These are phyloP conservation scores for Phytophthora hybrid DNA, from an alignment of 352 stramenopile species.

Conservation along the genomic window DNA sequence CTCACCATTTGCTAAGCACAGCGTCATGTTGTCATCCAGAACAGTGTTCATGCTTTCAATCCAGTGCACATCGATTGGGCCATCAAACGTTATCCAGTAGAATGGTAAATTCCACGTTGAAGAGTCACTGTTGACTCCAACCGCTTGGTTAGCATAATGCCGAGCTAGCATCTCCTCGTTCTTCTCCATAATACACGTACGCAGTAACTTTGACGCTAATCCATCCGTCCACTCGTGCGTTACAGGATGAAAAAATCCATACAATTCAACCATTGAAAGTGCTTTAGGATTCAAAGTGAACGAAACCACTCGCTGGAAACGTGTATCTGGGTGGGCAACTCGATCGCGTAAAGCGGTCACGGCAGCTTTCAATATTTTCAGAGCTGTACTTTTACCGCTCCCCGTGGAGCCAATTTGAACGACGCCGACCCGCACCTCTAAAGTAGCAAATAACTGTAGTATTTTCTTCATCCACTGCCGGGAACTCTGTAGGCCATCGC, in stretches of 20 bases:
- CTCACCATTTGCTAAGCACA: conserved; percentile 91
- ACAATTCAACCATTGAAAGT: conserved; percentile 83
- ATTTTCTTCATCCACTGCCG: conserved; percentile 88
- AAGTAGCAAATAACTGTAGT: conserved; percentile 92
- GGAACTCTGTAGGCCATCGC: conserved; percentile 66
- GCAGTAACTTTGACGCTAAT: conserved; percentile 74
- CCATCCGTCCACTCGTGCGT: conserved; percentile 89
- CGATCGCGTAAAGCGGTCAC: conserved; percentile 60
- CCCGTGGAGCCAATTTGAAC: conserved; percentile 81
- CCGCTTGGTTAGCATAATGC: conserved; percentile 25
- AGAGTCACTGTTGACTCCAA: conserved; percentile 34
- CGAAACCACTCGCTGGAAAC: conserved; percentile 67
- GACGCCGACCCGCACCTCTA: conserved; percentile 92
- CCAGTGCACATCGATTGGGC: conserved; percentile 85
- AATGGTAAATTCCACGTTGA: conserved; percentile 41
- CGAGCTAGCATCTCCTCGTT: conserved; percentile 56
- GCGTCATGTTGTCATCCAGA: conserved; percentile 92
- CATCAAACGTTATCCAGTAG: conserved; percentile 90
- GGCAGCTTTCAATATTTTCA: conserved; percentile 56
- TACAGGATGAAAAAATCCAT: conserved; percentile 86
- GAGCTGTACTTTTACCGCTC: conserved; percentile 74
- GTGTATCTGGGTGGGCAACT: conserved; percentile 52
- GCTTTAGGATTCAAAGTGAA: conserved; percentile 84
- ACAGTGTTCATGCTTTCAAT: conserved; percentile 92
- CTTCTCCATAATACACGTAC: conserved; percentile 78